A percentile compares a stretch with the other conserved stretches of the same genome.
Evolutionary conservation across 1,139 yeast species (phyloP).

Genomic region (Lizanozyma gosingica): DNA sequence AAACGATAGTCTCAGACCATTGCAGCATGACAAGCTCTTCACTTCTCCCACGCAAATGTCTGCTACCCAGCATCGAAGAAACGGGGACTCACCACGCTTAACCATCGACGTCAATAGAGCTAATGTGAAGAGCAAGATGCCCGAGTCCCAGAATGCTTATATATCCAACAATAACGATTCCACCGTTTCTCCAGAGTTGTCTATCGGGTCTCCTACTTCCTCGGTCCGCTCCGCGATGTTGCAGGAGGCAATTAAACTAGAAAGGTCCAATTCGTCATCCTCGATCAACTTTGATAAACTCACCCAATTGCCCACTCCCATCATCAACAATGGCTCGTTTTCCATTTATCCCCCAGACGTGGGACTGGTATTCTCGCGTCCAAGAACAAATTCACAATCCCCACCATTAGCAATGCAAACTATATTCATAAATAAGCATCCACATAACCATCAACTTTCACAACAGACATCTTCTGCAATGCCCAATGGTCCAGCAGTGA

Average conservation of each 20-base stretch:
- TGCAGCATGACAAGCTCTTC: neutral
- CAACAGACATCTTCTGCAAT: too few species aligned
- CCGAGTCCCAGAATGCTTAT: too few species aligned
- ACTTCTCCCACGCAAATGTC: neutral
- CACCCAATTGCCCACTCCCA: constrained; percentile 13
- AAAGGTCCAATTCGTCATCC: constrained; percentile 6
- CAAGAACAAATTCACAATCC: neutral
- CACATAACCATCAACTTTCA: neutral
- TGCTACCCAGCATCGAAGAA: neutral
- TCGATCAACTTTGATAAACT: constrained; percentile 8
- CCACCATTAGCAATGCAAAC: neutral
- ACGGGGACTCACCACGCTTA: neutral
- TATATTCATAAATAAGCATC: neutral
- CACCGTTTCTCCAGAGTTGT: too few species aligned
- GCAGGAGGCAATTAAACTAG: neutral
- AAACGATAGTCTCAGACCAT: too few species aligned
- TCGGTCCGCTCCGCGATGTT: neutral
- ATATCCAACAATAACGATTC: too few species aligned
- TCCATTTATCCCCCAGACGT: neutral
- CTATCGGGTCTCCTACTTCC: neutral
- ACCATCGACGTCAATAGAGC: neutral
- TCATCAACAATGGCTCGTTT: constrained; percentile 8
- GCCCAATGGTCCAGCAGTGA: neutral
- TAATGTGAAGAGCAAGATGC: neutral
- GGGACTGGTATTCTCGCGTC: neutral